Evolutionary conservation across 2,329 filamentous ascomycete species (phyloP), one percentile per base, ranked within the genome.

Genomic region (Colletotrichum godetiae): DNA sequence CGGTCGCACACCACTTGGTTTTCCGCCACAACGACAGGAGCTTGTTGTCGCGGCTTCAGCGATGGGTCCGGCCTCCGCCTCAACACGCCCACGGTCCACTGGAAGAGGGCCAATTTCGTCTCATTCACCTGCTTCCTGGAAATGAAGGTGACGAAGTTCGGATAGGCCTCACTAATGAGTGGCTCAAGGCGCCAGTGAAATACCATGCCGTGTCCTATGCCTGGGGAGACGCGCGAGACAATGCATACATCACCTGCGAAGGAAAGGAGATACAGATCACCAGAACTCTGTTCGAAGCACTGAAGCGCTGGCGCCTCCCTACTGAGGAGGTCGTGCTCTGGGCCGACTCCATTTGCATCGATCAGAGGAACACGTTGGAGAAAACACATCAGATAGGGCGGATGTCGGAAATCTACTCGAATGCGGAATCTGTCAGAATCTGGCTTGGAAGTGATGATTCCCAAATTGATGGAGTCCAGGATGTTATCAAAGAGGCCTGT

Each of bases 251-350:
- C 5, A 15, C 72, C 19, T 77, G 77, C 52, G 74, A 79, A 57
- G 79, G 75, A 5, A 68, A 67, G 33, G 49, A 73, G 7, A 75
- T 83, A 10, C 67, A 78, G 24, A 69, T 82, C 12, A 82, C 80
- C 13, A 73, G 69, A n/a, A 70, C 15, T 13, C 31, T 59, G 13
- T 59, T 67, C 19, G 3, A 59, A 42, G 29, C 37, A 10, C 31
- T 59, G 2, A 59, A 42, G 2, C 37, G 56, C 24, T 59, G 53
- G 37, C 55, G 53, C 27, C 29, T 8, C 11, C 7, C n/a, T 1
- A 29, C 11, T 2, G 15, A 59, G 3, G 22, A 49, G 19, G 22
- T 27, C 0, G 24, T 42, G 8, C 37, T 67, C 15, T 70, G 53
- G 61, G 55, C 68, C 22, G 68, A 67, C n/a, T 65, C 61, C 5